These are phyloP conservation scores for Colletotrichum paranaense DNA, from an alignment of 2,329 filamentous ascomycete species.

Conservation along the genomic window DNA sequence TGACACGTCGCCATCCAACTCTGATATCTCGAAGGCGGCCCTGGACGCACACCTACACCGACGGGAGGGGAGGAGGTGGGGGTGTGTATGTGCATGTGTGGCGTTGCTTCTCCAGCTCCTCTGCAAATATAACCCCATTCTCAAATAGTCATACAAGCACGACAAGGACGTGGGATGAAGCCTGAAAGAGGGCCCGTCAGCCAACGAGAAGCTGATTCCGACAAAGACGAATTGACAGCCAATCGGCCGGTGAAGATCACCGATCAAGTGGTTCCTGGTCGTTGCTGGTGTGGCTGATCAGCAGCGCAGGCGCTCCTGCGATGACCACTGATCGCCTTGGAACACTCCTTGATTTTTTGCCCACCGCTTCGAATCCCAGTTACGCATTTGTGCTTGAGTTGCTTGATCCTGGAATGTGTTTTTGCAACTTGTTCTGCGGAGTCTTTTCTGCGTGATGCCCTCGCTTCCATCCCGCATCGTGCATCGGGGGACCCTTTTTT, in stretches of 20 bases:
- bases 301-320: conserved; percentile 1
- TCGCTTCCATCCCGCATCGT: neutral
- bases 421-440: neutral
- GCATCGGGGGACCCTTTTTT: neutral
- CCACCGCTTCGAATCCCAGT: neutral
- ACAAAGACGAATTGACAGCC: neutral
- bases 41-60: neutral
- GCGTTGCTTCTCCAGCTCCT: neutral
- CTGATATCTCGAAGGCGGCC: neutral
- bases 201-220: neutral
- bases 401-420: too few relatives aligned
- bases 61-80: neutral
- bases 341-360: conserved; percentile 7
- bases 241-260: neutral
- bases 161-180: too few relatives aligned
- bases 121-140: neutral
- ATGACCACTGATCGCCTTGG: conserved; percentile 13
- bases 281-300: conserved; percentile 20
- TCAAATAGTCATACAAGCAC: neutral
- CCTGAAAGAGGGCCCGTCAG: neutral
- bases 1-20: neutral
- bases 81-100: neutral
- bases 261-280: neutral
- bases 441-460: neutral
- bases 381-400: neutral